Percentiles rank a stretch among this genome's conserved stretches.
These are phyloP conservation scores for Phytopythium ostracodes DNA, from an alignment of 352 stramenopile species.

Conservation along the genomic window DNA sequence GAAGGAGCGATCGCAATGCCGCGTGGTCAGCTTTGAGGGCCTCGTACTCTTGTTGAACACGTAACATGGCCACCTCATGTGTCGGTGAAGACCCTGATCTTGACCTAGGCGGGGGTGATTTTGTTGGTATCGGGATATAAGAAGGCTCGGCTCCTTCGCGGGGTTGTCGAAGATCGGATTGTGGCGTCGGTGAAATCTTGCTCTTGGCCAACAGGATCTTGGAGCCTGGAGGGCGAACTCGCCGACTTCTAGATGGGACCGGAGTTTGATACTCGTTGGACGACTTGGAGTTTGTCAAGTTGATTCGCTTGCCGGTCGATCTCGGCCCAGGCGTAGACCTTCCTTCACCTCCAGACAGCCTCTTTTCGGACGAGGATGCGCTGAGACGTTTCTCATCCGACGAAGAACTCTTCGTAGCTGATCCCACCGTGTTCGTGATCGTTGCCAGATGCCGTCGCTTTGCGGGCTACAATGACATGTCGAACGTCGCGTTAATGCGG, in stretches of 20 bases:
- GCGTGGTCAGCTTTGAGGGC: neutral
- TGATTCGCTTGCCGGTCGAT: neutral
- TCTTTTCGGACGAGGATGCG: neutral
- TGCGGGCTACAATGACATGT: conserved; percentile 16
- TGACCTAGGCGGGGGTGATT: neutral
- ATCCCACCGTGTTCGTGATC: conserved; percentile 53
- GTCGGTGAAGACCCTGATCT: neutral
- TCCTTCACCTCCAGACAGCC: neutral
- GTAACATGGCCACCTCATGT: neutral
- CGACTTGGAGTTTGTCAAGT: neutral
- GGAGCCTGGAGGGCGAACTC: neutral
- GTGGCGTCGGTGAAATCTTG: neutral
- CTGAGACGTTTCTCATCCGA: neutral
- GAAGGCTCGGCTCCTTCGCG: neutral
- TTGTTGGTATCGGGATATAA: neutral
- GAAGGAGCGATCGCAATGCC: neutral
- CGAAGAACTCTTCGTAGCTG: conserved; percentile 21
- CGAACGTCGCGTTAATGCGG: neutral
- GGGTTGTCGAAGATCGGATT: neutral
- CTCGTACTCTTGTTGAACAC: neutral
- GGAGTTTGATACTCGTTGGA: neutral
- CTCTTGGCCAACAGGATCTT: neutral
- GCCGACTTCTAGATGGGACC: neutral
- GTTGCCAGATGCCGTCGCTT: conserved; percentile 54
- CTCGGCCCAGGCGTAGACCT: neutral